phyloP scores from a whole-genome alignment of 2,329 filamentous ascomycete species.

The Arthrinium phaeospermum region DNA sequence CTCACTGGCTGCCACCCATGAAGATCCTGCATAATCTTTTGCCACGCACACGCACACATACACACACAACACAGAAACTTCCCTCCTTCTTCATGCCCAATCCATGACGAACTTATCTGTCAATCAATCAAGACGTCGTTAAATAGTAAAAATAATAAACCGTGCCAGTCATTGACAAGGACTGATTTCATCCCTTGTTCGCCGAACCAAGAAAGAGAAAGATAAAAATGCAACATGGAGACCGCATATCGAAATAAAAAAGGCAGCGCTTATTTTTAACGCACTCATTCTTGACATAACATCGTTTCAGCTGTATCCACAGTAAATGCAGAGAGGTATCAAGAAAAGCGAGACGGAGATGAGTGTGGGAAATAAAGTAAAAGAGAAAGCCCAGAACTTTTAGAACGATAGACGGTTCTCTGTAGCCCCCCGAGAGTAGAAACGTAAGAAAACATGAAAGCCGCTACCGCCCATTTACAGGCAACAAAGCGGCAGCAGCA shows the following conservation, averaged over 20 bases:
- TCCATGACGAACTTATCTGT: background rate
- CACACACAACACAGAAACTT: background rate
- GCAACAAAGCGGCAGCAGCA: background rate
- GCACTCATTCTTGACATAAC: conserved; percentile 29
- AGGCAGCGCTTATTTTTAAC: conserved; percentile 16
- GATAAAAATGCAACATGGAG: conserved; percentile 12
- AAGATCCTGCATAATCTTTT: background rate
- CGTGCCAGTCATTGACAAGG: background rate
- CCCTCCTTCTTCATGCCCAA: background rate
- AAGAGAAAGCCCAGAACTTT: conserved; percentile 25
- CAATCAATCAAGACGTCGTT: conserved; percentile 4
- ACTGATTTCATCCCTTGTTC: conserved; percentile 16
- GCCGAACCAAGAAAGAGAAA: conserved; percentile 6
- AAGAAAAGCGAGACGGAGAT: conserved; percentile 39
- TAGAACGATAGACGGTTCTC: conserved; percentile 14
- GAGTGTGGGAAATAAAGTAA: conserved; percentile 24
- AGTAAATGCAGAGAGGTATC: conserved; percentile 41
- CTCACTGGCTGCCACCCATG: background rate
- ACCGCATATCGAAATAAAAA: conserved; percentile 10
- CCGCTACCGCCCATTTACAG: background rate
- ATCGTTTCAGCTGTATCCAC: conserved; percentile 36
- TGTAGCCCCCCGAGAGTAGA: conserved; percentile 12
- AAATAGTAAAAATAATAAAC: background rate
- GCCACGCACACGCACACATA: background rate
- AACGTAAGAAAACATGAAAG: conserved; percentile 1